These are phyloP conservation scores for Digitaria exilis DNA, from an alignment of 202 grass and related monocot genomes.

Conservation along the genomic window DNA sequence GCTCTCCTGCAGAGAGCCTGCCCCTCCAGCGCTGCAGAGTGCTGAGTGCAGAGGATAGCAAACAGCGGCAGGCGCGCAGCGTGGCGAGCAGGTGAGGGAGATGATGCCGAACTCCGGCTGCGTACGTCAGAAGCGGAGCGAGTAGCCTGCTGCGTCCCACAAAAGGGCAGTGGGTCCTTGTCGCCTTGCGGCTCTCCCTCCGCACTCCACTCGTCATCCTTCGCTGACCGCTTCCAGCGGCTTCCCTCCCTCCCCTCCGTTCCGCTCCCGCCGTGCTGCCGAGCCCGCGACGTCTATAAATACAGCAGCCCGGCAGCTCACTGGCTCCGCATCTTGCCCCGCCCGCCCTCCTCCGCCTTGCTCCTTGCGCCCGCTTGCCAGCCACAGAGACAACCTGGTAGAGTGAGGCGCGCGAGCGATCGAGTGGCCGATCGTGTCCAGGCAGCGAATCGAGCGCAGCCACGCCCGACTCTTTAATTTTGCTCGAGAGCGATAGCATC, in stretches of 20 bases:
- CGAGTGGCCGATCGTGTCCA: not conserved
- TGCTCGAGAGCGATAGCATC: too few species aligned
- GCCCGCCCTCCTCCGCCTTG: not conserved
- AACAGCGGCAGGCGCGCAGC: not conserved
- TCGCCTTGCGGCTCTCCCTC: not conserved
- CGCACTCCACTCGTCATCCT: not conserved
- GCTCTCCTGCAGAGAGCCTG: too few species aligned
- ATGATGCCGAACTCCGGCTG: not conserved
- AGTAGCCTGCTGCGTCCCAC: not conserved
- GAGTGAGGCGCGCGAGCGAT: not conserved
- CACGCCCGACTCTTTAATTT: not conserved
- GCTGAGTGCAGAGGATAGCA: too few species aligned
- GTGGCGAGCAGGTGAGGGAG: not conserved
- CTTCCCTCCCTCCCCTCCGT: not conserved
- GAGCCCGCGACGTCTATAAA: not conserved
- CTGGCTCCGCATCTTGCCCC: not conserved
- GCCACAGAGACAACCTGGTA: not conserved
- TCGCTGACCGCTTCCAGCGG: not conserved
- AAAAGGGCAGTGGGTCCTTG: not conserved
- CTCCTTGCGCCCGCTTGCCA: not conserved
- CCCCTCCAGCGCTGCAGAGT: too few species aligned
- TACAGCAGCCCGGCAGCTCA: not conserved
- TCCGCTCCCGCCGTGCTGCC: not conserved
- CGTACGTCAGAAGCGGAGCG: not conserved
- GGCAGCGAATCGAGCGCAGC: not conserved